A percentile compares a stretch with the other conserved stretches of the same genome.
These are phyloP conservation scores for Xylaria venustula DNA, from an alignment of 495 filamentous ascomycete genomes.

Conservation along the genomic window DNA sequence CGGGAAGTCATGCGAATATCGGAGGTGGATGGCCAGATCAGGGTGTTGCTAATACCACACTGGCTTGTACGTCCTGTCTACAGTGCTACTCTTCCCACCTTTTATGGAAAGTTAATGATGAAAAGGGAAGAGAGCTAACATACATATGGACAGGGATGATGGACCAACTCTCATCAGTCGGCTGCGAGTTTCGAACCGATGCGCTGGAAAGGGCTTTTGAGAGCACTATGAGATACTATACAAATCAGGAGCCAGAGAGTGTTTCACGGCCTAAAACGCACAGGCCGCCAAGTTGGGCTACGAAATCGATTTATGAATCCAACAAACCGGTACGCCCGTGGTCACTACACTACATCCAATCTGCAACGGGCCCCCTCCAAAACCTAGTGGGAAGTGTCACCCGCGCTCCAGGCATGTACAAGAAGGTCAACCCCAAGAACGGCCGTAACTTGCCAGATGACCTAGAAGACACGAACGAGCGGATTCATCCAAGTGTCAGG, in stretches of 20 bases:
- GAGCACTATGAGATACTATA: conserved; percentile 46
- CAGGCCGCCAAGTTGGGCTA: conserved; percentile 40
- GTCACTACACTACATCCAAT: conserved; percentile 55
- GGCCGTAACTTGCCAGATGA: conserved; percentile 40
- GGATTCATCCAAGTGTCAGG: conserved; percentile 61
- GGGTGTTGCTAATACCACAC: conserved; percentile 61
- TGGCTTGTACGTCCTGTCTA: conserved; percentile 54
- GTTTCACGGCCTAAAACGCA: conserved; percentile 2
- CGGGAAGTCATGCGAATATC: conserved; percentile 65
- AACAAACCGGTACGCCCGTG: conserved; percentile 55
- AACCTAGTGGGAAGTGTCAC: conserved; percentile 49
- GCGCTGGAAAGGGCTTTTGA: conserved; percentile 51
- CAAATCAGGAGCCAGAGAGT: conserved; percentile 25
- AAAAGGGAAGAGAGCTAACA: not conserved
- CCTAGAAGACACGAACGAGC: conserved; percentile 61
- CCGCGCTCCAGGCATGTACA: conserved; percentile 60
- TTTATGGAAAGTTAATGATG: not conserved
- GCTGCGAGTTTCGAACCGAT: conserved; percentile 55
- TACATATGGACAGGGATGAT: conserved; percentile 53
- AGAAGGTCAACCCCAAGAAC: conserved; percentile 50
- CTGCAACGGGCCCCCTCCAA: conserved; percentile 48
- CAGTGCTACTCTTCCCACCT: not conserved
- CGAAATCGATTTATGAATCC: conserved; percentile 42
- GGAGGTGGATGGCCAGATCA: conserved; percentile 54
- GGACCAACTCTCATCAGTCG: conserved; percentile 61